Evolutionary conservation across 2,329 filamentous ascomycete genomes (phyloP), one percentile per base, ranked within the genome.

Genomic region (Clonostachys rosea): DNA sequence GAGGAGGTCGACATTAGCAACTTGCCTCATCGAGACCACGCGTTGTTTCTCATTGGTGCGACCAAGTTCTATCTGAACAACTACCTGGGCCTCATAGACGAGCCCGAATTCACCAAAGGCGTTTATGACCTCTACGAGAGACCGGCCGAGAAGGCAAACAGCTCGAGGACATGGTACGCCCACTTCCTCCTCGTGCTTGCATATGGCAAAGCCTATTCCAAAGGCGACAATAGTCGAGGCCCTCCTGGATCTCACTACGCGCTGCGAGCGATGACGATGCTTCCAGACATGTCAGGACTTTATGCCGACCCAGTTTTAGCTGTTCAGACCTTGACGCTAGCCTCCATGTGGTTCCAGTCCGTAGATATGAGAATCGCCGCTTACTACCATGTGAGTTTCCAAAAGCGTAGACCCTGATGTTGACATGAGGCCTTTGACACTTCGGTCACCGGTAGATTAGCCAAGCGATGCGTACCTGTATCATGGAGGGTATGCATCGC

Each of bases 351-450:
- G 46, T 59, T 69, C 4, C 67, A 70, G 34, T 69, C 67, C 1
- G 57, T 70, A 2, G 67, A 70, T 14, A 68, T 69, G 63, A 57
- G 67, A 44, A 55, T 65, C 0, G 62, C 62, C 1, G 67, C 67
- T 0, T 68, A 65, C 24, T 64, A 69, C 11, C 64, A 69, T 45
- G 66, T 68, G n/a, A 49, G 61, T 35, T 10, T 11, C 20, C 13
- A 5, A 24, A 13, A 5, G 2, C 6, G 24, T 9, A 8, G 9
- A 9, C 11, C 42, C 16, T 40, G 36, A 12, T n/a, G 36, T n/a
- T n/a, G 13, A 13, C n/a, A 12, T 33, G 11, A 8, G 30, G 17
- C 42, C 14, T 2, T 3, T 43, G 30, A n/a, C 16, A 34, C 12
- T 5, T 30, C 24, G 9, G 8, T 8, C 8, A 9, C 24, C 24